Percentiles rank a stretch among this genome's conserved stretches.
phyloP scores from a whole-genome alignment of 495 filamentous ascomycete species.

The Penicillium manginii region DNA sequence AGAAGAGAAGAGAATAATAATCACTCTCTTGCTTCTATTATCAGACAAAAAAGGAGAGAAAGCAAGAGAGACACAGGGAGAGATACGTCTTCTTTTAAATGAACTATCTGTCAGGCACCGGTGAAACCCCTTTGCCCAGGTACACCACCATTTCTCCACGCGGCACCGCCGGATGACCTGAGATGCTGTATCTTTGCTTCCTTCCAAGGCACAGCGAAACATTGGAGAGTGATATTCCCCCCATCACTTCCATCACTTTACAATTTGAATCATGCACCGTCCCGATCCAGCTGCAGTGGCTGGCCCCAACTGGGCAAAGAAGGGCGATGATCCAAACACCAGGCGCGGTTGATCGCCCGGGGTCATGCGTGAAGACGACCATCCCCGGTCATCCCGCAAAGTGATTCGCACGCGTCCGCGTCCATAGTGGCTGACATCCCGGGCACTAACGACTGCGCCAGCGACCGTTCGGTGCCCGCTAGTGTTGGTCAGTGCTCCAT shows the following conservation, averaged over 20 bases:
- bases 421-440: slow-evolving; percentile 10
- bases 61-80: not conserved
- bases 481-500: slow-evolving; percentile 8
- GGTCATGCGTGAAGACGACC: slow-evolving; percentile 23
- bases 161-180: slow-evolving; percentile 29
- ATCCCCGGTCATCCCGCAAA: slow-evolving; percentile 18
- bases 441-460: slow-evolving; percentile 14
- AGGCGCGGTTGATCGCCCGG: slow-evolving; percentile 27
- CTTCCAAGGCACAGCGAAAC: slow-evolving; percentile 27
- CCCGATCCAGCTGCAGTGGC: slow-evolving; percentile 10
- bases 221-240: slow-evolving; percentile 3
- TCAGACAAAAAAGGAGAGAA: not conserved
- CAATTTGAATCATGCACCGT: slow-evolving; percentile 12
- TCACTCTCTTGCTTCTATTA: not conserved
- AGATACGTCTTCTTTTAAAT: not conserved
- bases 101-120: slow-evolving; percentile 22
- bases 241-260: not conserved
- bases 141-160: slow-evolving; percentile 18
- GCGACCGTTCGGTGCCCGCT: not conserved
- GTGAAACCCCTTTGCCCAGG: slow-evolving; percentile 18
- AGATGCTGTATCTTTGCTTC: slow-evolving; percentile 3
- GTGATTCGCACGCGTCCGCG: slow-evolving; percentile 28
- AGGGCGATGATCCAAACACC: slow-evolving; percentile 20
- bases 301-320: slow-evolving; percentile 12
- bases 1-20: not conserved